phyloP scores from a whole-genome alignment of 225 moss, liverwort and hornwort species.

The Physcomitrellopsis africana region DNA sequence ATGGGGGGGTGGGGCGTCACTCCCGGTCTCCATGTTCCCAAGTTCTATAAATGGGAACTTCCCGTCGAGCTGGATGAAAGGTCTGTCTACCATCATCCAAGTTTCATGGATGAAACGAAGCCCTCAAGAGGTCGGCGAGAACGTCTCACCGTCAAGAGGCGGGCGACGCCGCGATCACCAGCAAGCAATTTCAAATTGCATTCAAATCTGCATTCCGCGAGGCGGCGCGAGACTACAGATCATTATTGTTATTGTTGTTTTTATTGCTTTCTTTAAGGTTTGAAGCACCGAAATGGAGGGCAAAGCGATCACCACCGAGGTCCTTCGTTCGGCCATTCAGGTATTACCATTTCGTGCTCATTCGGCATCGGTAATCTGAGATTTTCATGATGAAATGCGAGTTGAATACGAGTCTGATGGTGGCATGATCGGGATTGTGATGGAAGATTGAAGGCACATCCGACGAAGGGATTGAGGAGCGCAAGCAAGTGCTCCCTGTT shows the following conservation, averaged over 20 bases:
- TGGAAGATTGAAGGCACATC: conserved; percentile 73
- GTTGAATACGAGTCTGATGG: not conserved
- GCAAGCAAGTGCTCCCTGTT: conserved; percentile 68
- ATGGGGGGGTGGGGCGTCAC: too few relatives aligned
- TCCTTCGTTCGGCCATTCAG: conserved; percentile 70
- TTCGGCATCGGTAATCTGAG: not conserved
- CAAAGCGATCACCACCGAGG: conserved; percentile 73
- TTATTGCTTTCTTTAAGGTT: not conserved
- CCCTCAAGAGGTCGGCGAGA: too few relatives aligned
- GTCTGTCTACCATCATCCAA: too few relatives aligned
- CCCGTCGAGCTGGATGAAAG: too few relatives aligned
- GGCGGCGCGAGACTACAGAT: not conserved
- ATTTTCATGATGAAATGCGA: not conserved
- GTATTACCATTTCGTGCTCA: conserved; percentile 4
- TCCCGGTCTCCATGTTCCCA: too few relatives aligned
- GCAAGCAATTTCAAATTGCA: not conserved
- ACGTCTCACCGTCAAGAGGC: too few relatives aligned
- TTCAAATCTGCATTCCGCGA: not conserved
- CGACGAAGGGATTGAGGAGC: conserved; percentile 71
- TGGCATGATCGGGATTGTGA: conserved; percentile 8
- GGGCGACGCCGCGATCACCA: too few relatives aligned
- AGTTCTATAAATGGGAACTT: too few relatives aligned
- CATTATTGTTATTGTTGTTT: not conserved
- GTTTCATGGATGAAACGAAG: too few relatives aligned
- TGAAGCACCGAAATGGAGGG: conserved; percentile 58